These are phyloP conservation scores for Ailanthus altissimus DNA, from an alignment of 345 rosid species.

Conservation along the genomic window DNA sequence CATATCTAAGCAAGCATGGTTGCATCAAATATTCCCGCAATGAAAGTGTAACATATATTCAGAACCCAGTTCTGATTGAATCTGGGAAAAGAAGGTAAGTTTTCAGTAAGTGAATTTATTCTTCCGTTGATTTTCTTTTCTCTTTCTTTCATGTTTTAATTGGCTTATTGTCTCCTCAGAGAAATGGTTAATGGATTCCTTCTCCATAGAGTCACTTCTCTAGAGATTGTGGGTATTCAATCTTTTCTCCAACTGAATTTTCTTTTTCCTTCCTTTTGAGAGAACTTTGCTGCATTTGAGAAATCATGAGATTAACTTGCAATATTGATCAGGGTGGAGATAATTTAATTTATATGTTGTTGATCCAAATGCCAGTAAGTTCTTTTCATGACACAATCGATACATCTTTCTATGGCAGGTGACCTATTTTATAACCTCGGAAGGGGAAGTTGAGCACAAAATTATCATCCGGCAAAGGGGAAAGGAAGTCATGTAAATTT, in stretches of 20 bases:
- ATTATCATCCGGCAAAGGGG: slow-evolving; percentile 44
- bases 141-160: not conserved
- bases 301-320: not conserved
- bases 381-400: not conserved
- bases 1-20: slow-evolving; percentile 56
- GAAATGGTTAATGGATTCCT: slow-evolving; percentile 64
- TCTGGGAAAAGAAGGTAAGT: slow-evolving; percentile 21
- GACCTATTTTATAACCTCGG: slow-evolving; percentile 51
- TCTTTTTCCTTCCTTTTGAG: not conserved
- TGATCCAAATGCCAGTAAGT: not conserved
- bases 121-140: not conserved
- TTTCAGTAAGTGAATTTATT: slow-evolving; percentile 23
- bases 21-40: slow-evolving; percentile 35
- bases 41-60: slow-evolving; percentile 48
- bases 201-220: slow-evolving; percentile 63
- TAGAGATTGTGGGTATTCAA: slow-evolving; percentile 57
- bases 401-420: slow-evolving; percentile 40
- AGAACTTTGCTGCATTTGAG: not conserved
- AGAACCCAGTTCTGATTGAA: slow-evolving; percentile 29
- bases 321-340: not conserved
- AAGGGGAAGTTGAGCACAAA: slow-evolving; percentile 50
- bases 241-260: not conserved
- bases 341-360: not conserved
- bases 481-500: slow-evolving; percentile 45
- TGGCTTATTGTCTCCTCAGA: slow-evolving; percentile 34